Evolutionary conservation across 2,329 filamentous ascomycete genomes (phyloP), one percentile per base, ranked within the genome.

Genomic region (Xylariaceae sp.): DNA sequence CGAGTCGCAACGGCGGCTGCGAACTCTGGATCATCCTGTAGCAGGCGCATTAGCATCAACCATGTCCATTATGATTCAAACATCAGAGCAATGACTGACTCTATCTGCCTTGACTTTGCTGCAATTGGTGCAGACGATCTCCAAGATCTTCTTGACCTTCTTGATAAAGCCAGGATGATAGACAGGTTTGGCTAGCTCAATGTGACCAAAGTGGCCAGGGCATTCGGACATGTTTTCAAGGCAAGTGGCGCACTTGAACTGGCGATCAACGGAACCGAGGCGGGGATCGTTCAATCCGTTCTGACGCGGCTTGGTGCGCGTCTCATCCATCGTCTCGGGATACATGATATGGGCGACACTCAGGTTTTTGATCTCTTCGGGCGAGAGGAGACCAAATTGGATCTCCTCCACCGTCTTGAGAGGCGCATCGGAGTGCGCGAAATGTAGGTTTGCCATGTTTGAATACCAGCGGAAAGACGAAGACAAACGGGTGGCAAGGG

Each of bases 251-350:
- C 94, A 99, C 76, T 92, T 91, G 80, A 91, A 95, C 73, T 92
- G 89, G 65, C 94, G 88, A 75, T 99, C 95, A 74, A 99, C 96
- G 53, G 94, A 96, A 60, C 94, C 94, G 55, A 99, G 87, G 68
- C 92, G 89, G 66, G 94, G 92, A 73, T 99, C 94, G 74, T 97
- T 97, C 67, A 97, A 82, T 71, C 94, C 94, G 73, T 89, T 88
- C 63, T 94, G 89, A 68, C 94, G 91, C 65, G 94, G 94, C 74
- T 90, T 90, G 67, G 90, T 88, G 71, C 92, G 89, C 75, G 88
- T 88, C 76, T 99, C 94, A 73, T 99, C 94, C 94, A 99, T 97
- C 34, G 94, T 97, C 80, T 99, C 94, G n/a, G 94, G 92, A 73
- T 97, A 97, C 75, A 94, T 84, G 74, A 99, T 93, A 75, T 96